Evolutionary conservation across 768 basidiomycete species (phyloP).

Genomic region (Tulasnella sp.): DNA sequence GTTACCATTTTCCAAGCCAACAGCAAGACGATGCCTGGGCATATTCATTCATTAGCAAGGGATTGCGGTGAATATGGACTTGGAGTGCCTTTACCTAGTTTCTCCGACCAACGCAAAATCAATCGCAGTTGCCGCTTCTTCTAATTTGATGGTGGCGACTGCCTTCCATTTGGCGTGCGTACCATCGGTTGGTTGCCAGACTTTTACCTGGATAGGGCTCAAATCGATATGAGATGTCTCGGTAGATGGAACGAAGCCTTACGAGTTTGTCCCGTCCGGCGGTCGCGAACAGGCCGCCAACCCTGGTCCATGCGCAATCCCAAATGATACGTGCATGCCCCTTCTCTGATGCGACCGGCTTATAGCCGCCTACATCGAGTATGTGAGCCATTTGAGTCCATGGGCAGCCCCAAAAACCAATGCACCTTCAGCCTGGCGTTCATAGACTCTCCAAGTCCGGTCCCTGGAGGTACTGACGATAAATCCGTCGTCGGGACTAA

Average conservation of each 20-base stretch:
- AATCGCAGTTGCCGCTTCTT: slow-evolving; percentile 80
- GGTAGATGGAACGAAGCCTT: slow-evolving; percentile 29
- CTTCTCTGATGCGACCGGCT: slow-evolving; percentile 65
- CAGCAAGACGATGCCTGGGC: slow-evolving; percentile 57
- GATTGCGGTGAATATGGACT: neutral
- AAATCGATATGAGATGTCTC: neutral
- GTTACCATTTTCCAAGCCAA: slow-evolving; percentile 80
- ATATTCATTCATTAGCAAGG: neutral
- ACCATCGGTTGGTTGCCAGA: slow-evolving; percentile 57
- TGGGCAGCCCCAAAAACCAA: slow-evolving; percentile 34
- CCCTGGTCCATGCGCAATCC: slow-evolving; percentile 90
- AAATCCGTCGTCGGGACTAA: slow-evolving; percentile 77
- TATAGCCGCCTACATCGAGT: slow-evolving; percentile 45
- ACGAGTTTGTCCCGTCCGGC: slow-evolving; percentile 95
- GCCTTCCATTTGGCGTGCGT: slow-evolving; percentile 49
- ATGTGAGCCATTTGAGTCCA: neutral
- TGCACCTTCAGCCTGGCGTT: slow-evolving; percentile 41
- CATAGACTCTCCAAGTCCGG: slow-evolving; percentile 83
- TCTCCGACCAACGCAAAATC: slow-evolving; percentile 48
- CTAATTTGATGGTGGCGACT: slow-evolving; percentile 58
- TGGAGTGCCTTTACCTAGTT: slow-evolving; percentile 41
- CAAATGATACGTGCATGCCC: slow-evolving; percentile 91
- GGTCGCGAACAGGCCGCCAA: slow-evolving; percentile 72
- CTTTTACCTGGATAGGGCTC: slow-evolving; percentile 59
- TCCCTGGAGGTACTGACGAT: slow-evolving; percentile 87